phyloP scores from a whole-genome alignment of 192 early-diverging fungal species.

The Gryganskiella cystojenkinii region DNA sequence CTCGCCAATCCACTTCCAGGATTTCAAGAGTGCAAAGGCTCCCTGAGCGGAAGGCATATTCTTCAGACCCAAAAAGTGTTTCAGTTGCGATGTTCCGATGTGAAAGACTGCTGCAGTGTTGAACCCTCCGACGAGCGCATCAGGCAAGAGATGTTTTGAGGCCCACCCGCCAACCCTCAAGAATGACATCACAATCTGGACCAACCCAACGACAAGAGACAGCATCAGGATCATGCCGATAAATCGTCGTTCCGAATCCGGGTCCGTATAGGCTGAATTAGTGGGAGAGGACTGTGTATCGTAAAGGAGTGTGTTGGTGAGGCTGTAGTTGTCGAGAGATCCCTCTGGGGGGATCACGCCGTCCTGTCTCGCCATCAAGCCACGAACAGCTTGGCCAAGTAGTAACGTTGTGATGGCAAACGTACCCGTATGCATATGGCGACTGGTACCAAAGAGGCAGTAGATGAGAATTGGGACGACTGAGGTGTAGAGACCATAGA shows the following conservation, averaged over 20 bases:
- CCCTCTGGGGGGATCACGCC: not conserved
- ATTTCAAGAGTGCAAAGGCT: constrained; percentile 38
- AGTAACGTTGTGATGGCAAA: constrained; percentile 52
- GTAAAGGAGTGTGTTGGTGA: constrained; percentile 34
- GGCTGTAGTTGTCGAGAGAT: not conserved
- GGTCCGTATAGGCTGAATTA: constrained; percentile 1
- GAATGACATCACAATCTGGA: constrained; percentile 46
- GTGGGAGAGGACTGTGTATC: not conserved
- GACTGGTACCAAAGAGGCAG: constrained; percentile 51
- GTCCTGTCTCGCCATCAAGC: constrained; percentile 28
- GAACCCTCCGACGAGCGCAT: constrained; percentile 51
- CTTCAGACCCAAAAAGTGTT: constrained; percentile 49
- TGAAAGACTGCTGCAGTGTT: constrained; percentile 53
- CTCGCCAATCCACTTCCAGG: constrained; percentile 37
- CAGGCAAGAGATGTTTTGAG: constrained; percentile 42
- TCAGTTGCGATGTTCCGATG: constrained; percentile 51
- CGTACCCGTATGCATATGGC: constrained; percentile 53
- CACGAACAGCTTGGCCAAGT: constrained; percentile 49
- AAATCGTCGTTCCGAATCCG: constrained; percentile 32
- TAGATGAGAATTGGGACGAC: constrained; percentile 51
- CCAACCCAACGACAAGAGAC: constrained; percentile 42
- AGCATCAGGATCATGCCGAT: constrained; percentile 51
- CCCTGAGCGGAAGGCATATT: constrained; percentile 27
- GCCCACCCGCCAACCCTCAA: constrained; percentile 49
- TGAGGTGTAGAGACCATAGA: constrained; percentile 57